A percentile compares a stretch with the other conserved stretches of the same genome.
Conservation (phyloP, 345 rosid genomes). For the Combretum micranthum region DNA sequence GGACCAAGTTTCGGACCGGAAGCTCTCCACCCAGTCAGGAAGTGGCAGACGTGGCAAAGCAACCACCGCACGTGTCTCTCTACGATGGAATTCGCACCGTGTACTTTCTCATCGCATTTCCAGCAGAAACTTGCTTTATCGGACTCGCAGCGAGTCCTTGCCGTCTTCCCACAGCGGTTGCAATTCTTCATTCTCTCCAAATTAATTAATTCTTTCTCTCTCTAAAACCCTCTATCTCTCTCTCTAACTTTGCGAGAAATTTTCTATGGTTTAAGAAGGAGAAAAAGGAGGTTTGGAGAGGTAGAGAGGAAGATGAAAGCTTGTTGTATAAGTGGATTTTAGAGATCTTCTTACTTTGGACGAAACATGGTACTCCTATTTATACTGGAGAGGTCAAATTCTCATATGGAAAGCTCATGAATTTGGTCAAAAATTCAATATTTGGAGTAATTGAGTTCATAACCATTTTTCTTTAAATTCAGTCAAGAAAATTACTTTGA, state of each 20-base stretch:
- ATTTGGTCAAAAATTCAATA: too few species aligned
- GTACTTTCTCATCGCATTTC: slow-evolving; percentile 75
- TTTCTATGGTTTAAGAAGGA: background rate
- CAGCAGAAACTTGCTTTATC: slow-evolving; percentile 79
- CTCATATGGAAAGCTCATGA: too few species aligned
- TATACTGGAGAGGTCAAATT: too few species aligned
- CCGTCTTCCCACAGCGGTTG: slow-evolving; percentile 51
- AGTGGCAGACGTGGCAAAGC: slow-evolving; percentile 68
- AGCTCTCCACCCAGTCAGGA: slow-evolving; percentile 74
- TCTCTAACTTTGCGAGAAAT: background rate
- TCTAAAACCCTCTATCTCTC: too few species aligned
- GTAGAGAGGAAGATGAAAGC: background rate
- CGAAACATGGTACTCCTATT: too few species aligned
- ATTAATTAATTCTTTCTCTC: too few species aligned
- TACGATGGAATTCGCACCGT: slow-evolving; percentile 79
- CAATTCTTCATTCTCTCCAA: slow-evolving; percentile 39
- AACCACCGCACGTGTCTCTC: slow-evolving; percentile 74
- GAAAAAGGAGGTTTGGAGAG: background rate
- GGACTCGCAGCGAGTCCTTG: slow-evolving; percentile 74
- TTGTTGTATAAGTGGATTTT: too few species aligned
- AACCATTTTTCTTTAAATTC: too few species aligned
- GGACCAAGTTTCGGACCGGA: slow-evolving; percentile 49
- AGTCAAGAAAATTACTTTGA: too few species aligned
- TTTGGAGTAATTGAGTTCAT: too few species aligned
- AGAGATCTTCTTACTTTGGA: slow-evolving; percentile 39